Evolutionary conservation across 1,284 basidiomycete species (phyloP).

Genomic region (Ustilago shanxiensis): DNA sequence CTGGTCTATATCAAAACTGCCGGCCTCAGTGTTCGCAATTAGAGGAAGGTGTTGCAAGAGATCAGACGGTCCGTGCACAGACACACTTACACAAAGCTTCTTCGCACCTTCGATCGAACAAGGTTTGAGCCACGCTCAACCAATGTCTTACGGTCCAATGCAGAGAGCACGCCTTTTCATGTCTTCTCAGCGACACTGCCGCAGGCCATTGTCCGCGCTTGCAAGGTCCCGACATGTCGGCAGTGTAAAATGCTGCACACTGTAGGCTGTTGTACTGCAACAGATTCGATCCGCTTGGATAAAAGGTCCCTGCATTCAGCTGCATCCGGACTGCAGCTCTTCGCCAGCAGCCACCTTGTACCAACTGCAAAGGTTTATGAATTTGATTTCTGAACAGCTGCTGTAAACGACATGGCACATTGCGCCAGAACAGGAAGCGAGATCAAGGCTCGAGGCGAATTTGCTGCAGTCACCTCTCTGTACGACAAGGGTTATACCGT

Average conservation of each 20-base stretch:
- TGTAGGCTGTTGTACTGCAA: not conserved
- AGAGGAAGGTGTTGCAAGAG: not conserved
- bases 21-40: too few species aligned
- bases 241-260: not conserved
- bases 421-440: not conserved
- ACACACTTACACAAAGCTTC: too few species aligned
- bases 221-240: not conserved
- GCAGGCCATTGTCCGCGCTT: not conserved
- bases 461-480: too few species aligned
- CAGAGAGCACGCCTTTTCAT: not conserved
- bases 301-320: conserved; percentile 8
- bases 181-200: not conserved
- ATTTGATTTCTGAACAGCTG: too few species aligned
- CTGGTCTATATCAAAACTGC: too few species aligned
- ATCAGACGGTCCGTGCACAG: not conserved
- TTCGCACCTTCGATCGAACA: not conserved
- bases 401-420: too few species aligned
- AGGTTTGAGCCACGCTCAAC: conserved; percentile 7
- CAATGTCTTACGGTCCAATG: too few species aligned
- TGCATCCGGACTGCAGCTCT: conserved; percentile 12
- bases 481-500: too few species aligned
- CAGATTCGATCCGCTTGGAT: conserved; percentile 9
- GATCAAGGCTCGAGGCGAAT: not conserved
- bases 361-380: not conserved
- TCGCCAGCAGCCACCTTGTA: not conserved